Conservation (phyloP, 1,139 yeast genomes). For the Pichia sp. region DNA sequence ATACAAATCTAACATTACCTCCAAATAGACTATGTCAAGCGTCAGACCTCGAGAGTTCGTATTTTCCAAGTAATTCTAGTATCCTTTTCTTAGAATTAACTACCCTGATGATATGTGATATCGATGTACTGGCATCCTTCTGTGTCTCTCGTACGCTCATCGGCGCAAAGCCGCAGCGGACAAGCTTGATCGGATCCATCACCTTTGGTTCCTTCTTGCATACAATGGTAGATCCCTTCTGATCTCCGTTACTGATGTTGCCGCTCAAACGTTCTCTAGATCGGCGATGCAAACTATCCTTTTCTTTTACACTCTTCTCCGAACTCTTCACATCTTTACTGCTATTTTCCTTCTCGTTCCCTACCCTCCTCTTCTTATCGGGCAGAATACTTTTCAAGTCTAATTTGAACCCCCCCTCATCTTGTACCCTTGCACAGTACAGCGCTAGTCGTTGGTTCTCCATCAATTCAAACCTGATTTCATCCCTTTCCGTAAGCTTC, state of each 20-base stretch:
- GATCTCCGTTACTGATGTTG: background rate
- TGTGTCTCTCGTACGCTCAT: conserved; percentile 22
- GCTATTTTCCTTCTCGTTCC: background rate
- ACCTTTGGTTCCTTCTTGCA: conserved; percentile 8
- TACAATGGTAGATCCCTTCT: background rate
- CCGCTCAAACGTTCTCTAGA: background rate
- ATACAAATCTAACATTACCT: background rate
- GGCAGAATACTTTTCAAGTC: conserved; percentile 1
- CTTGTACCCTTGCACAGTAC: background rate
- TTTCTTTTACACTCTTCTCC: background rate
- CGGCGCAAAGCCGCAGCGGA: conserved; percentile 30
- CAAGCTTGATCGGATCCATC: conserved; percentile 25
- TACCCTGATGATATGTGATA: conserved; percentile 18
- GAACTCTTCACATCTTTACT: background rate
- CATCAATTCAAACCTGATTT: conserved; percentile 12
- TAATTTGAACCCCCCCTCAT: background rate
- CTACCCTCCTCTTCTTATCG: background rate
- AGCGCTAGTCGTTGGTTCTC: conserved; percentile 13
- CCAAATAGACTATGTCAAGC: too few relatives aligned
- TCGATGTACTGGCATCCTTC: conserved; percentile 12
- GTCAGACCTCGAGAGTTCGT: background rate
- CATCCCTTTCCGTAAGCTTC: conserved; percentile 19
- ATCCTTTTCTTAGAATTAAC: conserved; percentile 15
- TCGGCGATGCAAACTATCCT: background rate
- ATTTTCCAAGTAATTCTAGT: conserved; percentile 4